These are phyloP conservation scores for Leptosphaerulina australis DNA, from an alignment of 2,329 filamentous ascomycete species.

Conservation along the genomic window DNA sequence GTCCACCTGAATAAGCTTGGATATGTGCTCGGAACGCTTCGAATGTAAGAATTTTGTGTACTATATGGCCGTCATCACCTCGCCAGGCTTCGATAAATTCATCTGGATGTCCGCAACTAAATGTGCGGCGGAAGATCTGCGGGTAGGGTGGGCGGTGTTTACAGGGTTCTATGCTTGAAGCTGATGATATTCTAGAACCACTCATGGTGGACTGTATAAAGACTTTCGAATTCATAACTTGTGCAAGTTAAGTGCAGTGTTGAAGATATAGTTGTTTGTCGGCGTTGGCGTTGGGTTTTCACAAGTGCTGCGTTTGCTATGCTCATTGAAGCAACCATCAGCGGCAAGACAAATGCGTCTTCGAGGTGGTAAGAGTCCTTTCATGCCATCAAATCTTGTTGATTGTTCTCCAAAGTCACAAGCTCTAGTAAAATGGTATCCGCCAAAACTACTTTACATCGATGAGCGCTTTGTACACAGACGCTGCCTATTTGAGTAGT, in stretches of 20 bases:
- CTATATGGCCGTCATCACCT: background rate
- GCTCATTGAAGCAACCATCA: background rate
- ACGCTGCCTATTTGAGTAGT: too few relatives aligned
- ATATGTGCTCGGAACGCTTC: background rate
- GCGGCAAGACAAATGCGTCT: background rate
- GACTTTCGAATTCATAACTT: background rate
- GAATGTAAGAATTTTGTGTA: background rate
- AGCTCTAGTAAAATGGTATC: too few relatives aligned
- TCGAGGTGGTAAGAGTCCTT: background rate
- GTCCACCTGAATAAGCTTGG: background rate
- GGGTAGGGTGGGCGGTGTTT: conserved; percentile 7
- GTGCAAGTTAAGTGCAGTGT: background rate
- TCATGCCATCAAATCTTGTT: too few relatives aligned
- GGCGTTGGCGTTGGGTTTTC: background rate
- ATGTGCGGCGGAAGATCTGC: conserved; percentile 24
- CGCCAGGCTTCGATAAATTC: conserved; percentile 19
- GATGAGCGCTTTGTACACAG: too few relatives aligned
- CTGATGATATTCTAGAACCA: background rate
- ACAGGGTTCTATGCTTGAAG: background rate
- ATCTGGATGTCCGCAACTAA: conserved; percentile 25
- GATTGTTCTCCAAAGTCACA: too few relatives aligned
- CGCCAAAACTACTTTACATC: too few relatives aligned
- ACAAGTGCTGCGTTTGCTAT: conserved; percentile 1
- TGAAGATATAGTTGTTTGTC: too few relatives aligned
- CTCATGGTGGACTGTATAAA: background rate